Percentiles rank a stretch among this genome's conserved stretches.
Conservation (phyloP, 306 rosid genomes). For the Acacia crassicarpa region DNA sequence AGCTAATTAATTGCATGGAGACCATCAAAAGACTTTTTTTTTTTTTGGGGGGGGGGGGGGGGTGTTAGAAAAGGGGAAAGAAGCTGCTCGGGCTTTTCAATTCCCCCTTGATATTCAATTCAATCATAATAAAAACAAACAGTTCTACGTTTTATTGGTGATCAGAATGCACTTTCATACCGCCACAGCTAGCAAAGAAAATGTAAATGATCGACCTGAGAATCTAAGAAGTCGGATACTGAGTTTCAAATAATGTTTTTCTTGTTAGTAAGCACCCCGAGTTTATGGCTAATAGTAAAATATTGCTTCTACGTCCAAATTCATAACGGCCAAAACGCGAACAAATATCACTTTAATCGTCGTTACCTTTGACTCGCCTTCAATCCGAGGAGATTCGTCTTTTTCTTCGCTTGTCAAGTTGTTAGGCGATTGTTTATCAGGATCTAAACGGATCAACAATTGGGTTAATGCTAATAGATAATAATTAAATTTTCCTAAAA, state of each 20-base stretch:
- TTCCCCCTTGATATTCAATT: constrained; percentile 4
- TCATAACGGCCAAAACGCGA: neutral
- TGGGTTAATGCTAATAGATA: constrained; percentile 35
- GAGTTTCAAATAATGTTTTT: neutral
- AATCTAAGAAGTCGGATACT: neutral
- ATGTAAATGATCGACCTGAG: neutral
- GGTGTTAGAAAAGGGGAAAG: neutral
- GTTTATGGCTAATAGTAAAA: neutral
- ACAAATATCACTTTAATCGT: neutral
- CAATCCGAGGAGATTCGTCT: constrained; percentile 40
- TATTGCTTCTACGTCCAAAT: neutral
- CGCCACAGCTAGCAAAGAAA: neutral
- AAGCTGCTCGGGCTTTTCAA: constrained; percentile 2
- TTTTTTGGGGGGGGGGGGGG: neutral
- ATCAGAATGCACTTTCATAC: constrained; percentile 9
- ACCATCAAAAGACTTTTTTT: too few relatives aligned
- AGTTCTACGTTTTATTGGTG: neutral
- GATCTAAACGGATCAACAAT: constrained; percentile 56
- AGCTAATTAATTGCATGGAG: neutral
- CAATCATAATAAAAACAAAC: neutral
- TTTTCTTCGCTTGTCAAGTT: constrained; percentile 32
- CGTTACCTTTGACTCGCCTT: constrained; percentile 55
- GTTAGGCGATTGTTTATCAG: constrained; percentile 47
- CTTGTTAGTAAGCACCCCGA: neutral
- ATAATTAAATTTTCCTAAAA: neutral